Base-by-base conservation (phyloP, 371 early-diverging fungal genomes). In the Rhizopus delemar region DNA sequence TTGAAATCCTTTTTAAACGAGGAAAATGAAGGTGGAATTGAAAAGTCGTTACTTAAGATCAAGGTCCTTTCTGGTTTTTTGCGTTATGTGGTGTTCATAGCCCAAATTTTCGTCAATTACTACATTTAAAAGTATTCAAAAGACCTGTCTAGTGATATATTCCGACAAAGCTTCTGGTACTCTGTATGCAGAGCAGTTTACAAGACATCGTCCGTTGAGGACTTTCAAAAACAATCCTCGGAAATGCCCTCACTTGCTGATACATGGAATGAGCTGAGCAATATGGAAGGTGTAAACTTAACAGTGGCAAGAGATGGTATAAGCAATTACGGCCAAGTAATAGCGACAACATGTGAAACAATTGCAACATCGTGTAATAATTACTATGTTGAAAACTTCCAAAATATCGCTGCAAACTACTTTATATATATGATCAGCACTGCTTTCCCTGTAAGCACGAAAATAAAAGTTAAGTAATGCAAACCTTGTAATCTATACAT, bases 321-420 rank as follows among this genome's bases (percentile, higher is more conserved):
- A 31, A 54, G 16, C 29, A 41, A 54, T 39, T 54, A 54, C 39
- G 43, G 31, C 11, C 54, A 54, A 54, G 31, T 43, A 41, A 28
- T 54, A 31, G 43, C 54, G 7, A 39, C 53, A 28, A 31, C 53
- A 39, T 53, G 53, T 29, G 53, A 53, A 39, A 53, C 38, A 35
- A 32, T 54, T 43, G 41, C 54, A 43, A 43, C 54, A 54, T 33
- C 29, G 11, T 55, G 46, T 46, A 55, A 46, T 33, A 55, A 55
- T 33, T 46, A 46, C 46, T 55, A 55, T 41, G 22, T 46, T 33
- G 46, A 55, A 46, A 55, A 34, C 36, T 52, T 52, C 28, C 34
- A 52, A 38, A 52, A 52, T 52, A 52, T 38, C 16, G 22, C 34
- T 11, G 11, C 16, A 16, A 52, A 38, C 38, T 52, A 52, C 38